Evolutionary conservation across 257 asterid genomes (phyloP), one percentile per base, ranked within the genome.

Genomic region (Agastache rugosa): DNA sequence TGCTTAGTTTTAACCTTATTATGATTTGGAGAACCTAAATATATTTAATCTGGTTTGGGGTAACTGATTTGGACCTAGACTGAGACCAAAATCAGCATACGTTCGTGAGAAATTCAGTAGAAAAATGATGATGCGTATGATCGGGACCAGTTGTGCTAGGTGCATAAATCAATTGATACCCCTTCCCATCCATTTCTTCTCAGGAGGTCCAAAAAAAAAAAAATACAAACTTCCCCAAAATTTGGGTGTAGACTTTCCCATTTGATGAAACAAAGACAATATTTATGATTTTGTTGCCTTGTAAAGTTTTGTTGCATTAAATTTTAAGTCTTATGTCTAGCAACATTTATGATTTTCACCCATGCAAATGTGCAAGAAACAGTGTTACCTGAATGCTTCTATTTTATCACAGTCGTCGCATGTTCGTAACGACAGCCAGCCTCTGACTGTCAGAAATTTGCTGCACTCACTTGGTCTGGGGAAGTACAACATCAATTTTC

Each of bases 401-500:
- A 53, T 64, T 31, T 25, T 22, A 53, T 69, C 61, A 10, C 75
- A 56, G 50, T 64, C 72, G 66, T 74, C 73, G 75, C 69, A 31
- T 80, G 69, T 63, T 74, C 15, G 77, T 3, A 75, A 84, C 90
- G 91, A 80, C 22, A 63, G 50, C 73, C 85, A 78, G 48, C 83
- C 86, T 64, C 78, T 68, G 64, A 89, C 90, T 12, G 93, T 83
- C 56, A 69, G 80, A 76, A 63, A 84, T 81, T 78, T 86, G 70
- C 80, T 89, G 82, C 80, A 84, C 71, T 82, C 92, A 15, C 89
- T 89, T 69, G 92, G 93, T 62, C 69, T 89, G 83, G 91, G 86
- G 66, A 91, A 89, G 73, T 91, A 89, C 67, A 64, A 76, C 75
- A 80, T 91, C 82, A 79, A 69, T 73, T 91, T 88, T 75, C 87